phyloP scores from a whole-genome alignment of 2,329 filamentous ascomycete species.

The Ophiostoma fasciatum region DNA sequence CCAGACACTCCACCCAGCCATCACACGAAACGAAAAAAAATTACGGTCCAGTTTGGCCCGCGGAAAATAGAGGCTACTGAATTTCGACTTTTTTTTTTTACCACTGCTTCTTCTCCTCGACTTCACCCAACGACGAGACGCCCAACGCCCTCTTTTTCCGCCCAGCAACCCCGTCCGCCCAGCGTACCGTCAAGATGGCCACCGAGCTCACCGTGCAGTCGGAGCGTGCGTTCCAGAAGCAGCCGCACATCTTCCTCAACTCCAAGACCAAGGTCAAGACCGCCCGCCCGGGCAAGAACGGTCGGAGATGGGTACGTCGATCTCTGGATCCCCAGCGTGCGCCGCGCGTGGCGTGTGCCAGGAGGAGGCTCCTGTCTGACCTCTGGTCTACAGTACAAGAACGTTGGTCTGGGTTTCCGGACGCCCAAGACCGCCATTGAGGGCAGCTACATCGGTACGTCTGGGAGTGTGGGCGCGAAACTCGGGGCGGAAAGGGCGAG shows the following conservation, averaged over 20 bases:
- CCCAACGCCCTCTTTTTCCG: slow-evolving; percentile 1
- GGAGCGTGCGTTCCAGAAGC: slow-evolving; percentile 99
- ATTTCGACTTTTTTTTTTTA: slow-evolving; percentile 6
- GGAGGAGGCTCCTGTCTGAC: neutral
- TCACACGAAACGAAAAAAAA: slow-evolving; percentile 13
- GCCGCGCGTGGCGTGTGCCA: no score
- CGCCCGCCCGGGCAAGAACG: slow-evolving; percentile 76
- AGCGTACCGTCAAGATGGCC: slow-evolving; percentile 47
- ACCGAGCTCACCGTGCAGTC: slow-evolving; percentile 99
- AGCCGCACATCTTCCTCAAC: slow-evolving; percentile 99
- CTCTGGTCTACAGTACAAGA: slow-evolving; percentile 59
- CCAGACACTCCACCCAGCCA: slow-evolving; percentile 11
- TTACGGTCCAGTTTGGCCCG: slow-evolving; percentile 1
- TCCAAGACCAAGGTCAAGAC: slow-evolving; percentile 81
- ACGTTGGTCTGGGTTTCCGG: slow-evolving; percentile 97
- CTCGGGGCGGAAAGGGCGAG: neutral
- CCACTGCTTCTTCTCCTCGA: neutral
- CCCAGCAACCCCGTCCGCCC: slow-evolving; percentile 4
- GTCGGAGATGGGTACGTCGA: slow-evolving; percentile 49
- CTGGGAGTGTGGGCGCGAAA: slow-evolving; percentile 7
- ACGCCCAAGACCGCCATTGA: slow-evolving; percentile 98
- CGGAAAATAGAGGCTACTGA: slow-evolving; percentile 7
- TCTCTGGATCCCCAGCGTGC: no score
- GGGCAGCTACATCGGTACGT: slow-evolving; percentile 96
- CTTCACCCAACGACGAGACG: slow-evolving; percentile 1